Evolutionary conservation across 208 protist species (phyloP).

Genomic region (Acanthamoeba triangularis): DNA sequence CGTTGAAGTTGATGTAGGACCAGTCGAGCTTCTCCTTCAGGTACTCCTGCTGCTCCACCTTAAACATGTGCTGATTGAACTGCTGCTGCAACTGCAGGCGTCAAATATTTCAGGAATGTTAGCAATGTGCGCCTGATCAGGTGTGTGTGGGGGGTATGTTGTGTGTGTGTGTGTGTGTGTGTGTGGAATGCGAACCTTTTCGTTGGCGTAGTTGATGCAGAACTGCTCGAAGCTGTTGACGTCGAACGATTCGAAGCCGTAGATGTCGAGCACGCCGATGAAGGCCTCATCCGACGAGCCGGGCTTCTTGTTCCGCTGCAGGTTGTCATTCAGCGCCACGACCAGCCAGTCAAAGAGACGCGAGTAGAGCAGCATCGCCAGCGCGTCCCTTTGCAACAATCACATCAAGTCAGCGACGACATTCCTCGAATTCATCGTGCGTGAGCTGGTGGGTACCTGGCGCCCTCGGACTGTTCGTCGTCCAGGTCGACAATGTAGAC

Average conservation of each 20-base stretch:
- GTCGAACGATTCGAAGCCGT: slow-evolving; percentile 96
- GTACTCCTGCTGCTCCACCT: slow-evolving; percentile 90
- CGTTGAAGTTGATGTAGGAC: slow-evolving; percentile 87
- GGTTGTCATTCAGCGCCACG: slow-evolving; percentile 80
- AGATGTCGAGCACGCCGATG: slow-evolving; percentile 94
- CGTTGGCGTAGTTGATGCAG: slow-evolving; percentile 99
- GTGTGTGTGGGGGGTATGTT: too few relatives aligned
- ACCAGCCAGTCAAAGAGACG: slow-evolving; percentile 92
- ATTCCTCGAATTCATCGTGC: slow-evolving; percentile 36
- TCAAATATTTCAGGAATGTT: not conserved
- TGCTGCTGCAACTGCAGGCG: slow-evolving; percentile 92
- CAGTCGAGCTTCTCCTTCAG: slow-evolving; percentile 88
- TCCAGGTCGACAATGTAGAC: slow-evolving; percentile 67
- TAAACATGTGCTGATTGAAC: slow-evolving; percentile 93
- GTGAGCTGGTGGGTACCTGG: not conserved
- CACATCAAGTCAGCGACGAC: too few relatives aligned
- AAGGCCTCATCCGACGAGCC: not conserved
- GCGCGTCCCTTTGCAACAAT: slow-evolving; percentile 79
- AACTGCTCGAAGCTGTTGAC: slow-evolving; percentile 96
- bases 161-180: too few relatives aligned
- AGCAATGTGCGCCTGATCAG: not conserved
- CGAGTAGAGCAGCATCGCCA: slow-evolving; percentile 88
- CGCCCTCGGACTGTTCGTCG: slow-evolving; percentile 32
- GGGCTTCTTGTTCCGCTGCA: slow-evolving; percentile 36
- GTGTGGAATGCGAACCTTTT: slow-evolving; percentile 91